phyloP scores from a whole-genome alignment of 805 yeast genomes.

The Lipomyces lipofer region DNA sequence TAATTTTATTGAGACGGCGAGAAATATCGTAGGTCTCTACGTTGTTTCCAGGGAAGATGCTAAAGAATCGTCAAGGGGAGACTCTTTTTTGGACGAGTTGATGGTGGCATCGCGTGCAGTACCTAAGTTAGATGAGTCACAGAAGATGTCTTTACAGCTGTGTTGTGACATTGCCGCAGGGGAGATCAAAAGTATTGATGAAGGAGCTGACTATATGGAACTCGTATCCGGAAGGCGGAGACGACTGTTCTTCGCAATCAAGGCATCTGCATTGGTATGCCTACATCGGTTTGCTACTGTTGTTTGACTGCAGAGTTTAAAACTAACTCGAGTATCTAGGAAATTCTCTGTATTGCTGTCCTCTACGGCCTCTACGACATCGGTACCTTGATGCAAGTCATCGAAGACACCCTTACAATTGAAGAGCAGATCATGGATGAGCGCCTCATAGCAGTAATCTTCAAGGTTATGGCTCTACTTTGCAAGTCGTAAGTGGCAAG shows the following conservation, averaged over 20 bases:
- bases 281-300: no score
- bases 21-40: constrained; percentile 37
- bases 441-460: constrained; percentile 51
- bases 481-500: constrained; percentile 37
- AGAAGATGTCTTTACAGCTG: constrained; percentile 13
- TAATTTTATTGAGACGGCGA: constrained; percentile 19
- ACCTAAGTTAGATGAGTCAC: background rate
- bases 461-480: constrained; percentile 57
- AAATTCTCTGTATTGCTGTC: constrained; percentile 61
- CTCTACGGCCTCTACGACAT: constrained; percentile 48
- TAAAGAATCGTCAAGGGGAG: background rate
- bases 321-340: constrained; percentile 38
- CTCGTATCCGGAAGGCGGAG: constrained; percentile 52
- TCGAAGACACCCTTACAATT: constrained; percentile 49
- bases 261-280: constrained; percentile 48
- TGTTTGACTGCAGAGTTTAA: no score
- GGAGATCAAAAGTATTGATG: constrained; percentile 52
- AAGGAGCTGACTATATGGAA: constrained; percentile 56
- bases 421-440: constrained; percentile 52
- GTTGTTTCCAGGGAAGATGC: constrained; percentile 33
- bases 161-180: constrained; percentile 37
- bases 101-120: background rate
- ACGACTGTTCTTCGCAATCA: constrained; percentile 54
- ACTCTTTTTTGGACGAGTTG: constrained; percentile 17
- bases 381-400: constrained; percentile 47